Percentiles rank a stretch among this genome's conserved stretches.
Conservation (phyloP, 1,284 basidiomycete species). For the Rhodofomes roseus region DNA sequence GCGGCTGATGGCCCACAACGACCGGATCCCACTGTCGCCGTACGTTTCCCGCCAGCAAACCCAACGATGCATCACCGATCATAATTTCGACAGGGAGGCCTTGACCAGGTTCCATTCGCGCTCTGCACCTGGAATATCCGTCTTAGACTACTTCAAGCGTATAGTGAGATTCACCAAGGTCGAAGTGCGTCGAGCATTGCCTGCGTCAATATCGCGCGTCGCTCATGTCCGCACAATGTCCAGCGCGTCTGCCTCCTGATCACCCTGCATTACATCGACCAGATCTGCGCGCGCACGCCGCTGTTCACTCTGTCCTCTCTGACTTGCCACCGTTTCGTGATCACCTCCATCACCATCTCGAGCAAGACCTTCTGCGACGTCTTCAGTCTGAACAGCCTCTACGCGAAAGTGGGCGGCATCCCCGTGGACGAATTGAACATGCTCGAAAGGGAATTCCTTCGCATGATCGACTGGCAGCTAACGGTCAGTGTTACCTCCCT, state of each 20-base stretch:
- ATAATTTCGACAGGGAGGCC: conserved; percentile 51
- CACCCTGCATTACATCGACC: conserved; percentile 91
- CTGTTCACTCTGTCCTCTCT: conserved; percentile 89
- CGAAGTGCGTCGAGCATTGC: conserved; percentile 54
- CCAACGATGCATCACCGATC: conserved; percentile 19
- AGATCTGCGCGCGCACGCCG: conserved; percentile 83
- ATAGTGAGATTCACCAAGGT: conserved; percentile 92
- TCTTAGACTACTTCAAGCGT: conserved; percentile 87
- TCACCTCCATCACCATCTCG: conserved; percentile 83
- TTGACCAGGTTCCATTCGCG: conserved; percentile 94
- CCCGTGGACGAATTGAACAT: conserved; percentile 86
- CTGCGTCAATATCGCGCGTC: background rate
- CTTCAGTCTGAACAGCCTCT: conserved; percentile 90
- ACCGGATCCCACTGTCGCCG: conserved; percentile 83
- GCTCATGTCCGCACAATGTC: background rate
- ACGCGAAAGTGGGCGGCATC: conserved; percentile 93
- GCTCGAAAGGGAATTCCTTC: conserved; percentile 89
- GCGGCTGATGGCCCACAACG: conserved; percentile 89
- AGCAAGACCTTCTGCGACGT: conserved; percentile 91
- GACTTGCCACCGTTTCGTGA: conserved; percentile 94
- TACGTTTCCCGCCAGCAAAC: conserved; percentile 38
- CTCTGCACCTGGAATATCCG: conserved; percentile 78
- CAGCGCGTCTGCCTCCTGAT: conserved; percentile 88
- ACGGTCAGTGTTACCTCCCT: conserved; percentile 61
- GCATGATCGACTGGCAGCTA: conserved; percentile 87